Evolutionary conservation across 257 asterid genomes (phyloP), one percentile per base, ranked within the genome.

Genomic region (Primulina huaijiensis): DNA sequence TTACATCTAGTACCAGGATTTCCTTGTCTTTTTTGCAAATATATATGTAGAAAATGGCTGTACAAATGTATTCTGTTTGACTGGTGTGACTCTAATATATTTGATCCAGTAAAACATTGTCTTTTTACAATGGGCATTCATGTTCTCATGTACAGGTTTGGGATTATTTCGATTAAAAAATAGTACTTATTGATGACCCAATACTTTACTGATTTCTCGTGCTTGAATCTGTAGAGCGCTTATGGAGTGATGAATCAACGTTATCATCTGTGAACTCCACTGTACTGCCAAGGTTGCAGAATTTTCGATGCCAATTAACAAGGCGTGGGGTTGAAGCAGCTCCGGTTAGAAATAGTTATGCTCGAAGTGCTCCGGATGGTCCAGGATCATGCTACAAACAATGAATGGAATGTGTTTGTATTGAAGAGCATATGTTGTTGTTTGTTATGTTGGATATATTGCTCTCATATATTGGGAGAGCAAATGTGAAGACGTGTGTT

Each of bases 321-420:
- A 88, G 88, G 74, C 96, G 97, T 6, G 95, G 98, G 23, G 88
- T 92, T 71, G 91, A 74, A 73, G 97, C 97, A 2, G 97, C 97
- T 65, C 96, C 98, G 2, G 53, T 43, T 43, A 43, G n/a, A 43
- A 43, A 43, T 43, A 11, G n/a, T 11, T 10, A 43, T 12, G 53
- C 53, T 43, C 53, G 53, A 43, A 43, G n/a, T 43, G 6, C 53
- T 43, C 53, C 53, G 5, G 11, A 3, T 43, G 53, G 53, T 43
- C 53, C 53, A 43, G 53, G 53, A 10, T 43, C 53, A 43, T 43
- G 53, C 53, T 43, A 43, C n/a, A 12, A 43, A n/a, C 53, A 43
- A 43, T 43, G 53, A 43, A 17, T 3, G 53, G n/a, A 43, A 43
- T 12, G 53, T 38, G 46, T 38, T 31, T 43, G n/a, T 43, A 12